These are phyloP conservation scores for Trypanosoma vivax DNA, from an alignment of 208 protist species.

Conservation along the genomic window DNA sequence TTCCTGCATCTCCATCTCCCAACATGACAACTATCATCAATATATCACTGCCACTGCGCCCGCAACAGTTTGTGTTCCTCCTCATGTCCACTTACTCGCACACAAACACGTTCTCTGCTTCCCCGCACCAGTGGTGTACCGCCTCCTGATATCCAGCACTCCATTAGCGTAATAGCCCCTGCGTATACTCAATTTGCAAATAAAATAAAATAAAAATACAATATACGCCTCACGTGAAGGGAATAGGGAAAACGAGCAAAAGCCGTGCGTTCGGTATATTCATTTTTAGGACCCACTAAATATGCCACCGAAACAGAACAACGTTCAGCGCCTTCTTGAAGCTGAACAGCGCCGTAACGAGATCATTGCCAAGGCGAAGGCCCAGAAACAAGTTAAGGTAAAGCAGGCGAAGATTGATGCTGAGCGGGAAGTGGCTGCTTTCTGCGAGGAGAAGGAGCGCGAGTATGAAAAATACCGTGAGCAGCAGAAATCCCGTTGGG, in stretches of 20 bases:
- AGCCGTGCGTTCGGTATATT: not conserved
- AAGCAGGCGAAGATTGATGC: slow-evolving; percentile 79
- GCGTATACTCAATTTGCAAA: too few relatives aligned
- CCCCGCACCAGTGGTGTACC: too few relatives aligned
- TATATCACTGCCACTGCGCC: too few relatives aligned
- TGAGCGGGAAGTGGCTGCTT: slow-evolving; percentile 73
- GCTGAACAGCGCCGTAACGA: slow-evolving; percentile 83
- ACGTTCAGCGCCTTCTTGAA: slow-evolving; percentile 81
- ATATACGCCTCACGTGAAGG: too few relatives aligned
- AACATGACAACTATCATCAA: too few relatives aligned
- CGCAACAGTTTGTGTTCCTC: too few relatives aligned
- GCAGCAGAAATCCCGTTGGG: slow-evolving; percentile 42
- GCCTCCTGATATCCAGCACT: too few relatives aligned
- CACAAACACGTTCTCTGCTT: too few relatives aligned
- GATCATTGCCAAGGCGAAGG: slow-evolving; percentile 75
- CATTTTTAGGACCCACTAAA: not conserved
- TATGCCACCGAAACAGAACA: slow-evolving; percentile 84
- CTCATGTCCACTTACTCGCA: too few relatives aligned
- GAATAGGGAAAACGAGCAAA: not conserved
- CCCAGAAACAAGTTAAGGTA: slow-evolving; percentile 73
- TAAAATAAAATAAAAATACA: too few relatives aligned
- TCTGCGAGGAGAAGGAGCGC: slow-evolving; percentile 57
- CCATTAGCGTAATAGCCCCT: too few relatives aligned
- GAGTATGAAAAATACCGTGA: slow-evolving; percentile 64
- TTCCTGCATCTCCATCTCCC: too few relatives aligned